A percentile compares a stretch with the other conserved stretches of the same genome.
Evolutionary conservation across 768 basidiomycete genomes (phyloP).

Genomic region (Tephrocybe sp.): DNA sequence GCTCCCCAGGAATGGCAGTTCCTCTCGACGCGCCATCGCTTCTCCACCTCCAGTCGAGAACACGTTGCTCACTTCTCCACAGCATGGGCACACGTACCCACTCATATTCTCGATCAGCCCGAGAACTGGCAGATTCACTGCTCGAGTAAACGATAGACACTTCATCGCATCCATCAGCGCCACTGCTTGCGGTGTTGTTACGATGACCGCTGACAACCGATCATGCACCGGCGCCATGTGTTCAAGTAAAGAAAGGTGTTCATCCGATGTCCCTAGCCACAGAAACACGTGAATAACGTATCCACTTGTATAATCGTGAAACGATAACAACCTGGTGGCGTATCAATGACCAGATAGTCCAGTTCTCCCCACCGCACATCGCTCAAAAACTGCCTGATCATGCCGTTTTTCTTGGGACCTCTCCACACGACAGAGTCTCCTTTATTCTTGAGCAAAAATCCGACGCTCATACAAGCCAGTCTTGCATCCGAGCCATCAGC

Average conservation of each 20-base stretch:
- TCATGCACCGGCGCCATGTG: constrained; percentile 84
- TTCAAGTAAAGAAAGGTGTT: constrained; percentile 93
- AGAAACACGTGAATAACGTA: constrained; percentile 18
- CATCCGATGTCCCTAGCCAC: constrained; percentile 89
- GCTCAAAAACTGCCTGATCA: constrained; percentile 93
- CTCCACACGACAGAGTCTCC: constrained; percentile 97
- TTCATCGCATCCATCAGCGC: constrained; percentile 95
- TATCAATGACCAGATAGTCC: constrained; percentile 92
- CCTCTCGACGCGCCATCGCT: constrained; percentile 78
- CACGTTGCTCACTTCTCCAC: constrained; percentile 90
- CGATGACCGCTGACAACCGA: constrained; percentile 80
- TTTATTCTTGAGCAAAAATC: constrained; percentile 86
- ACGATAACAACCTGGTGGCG: constrained; percentile 79
- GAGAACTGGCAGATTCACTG: constrained; percentile 81
- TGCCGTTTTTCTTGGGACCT: constrained; percentile 97
- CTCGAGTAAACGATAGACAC: constrained; percentile 91
- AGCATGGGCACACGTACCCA: constrained; percentile 96
- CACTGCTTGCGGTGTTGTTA: constrained; percentile 97
- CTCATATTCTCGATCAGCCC: constrained; percentile 99
- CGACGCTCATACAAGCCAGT: constrained; percentile 94
- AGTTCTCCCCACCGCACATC: constrained; percentile 95
- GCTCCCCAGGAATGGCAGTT: constrained; percentile 75
- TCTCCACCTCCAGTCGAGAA: constrained; percentile 94
- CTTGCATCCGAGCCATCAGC: constrained; percentile 76
- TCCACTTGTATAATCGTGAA: constrained; percentile 7